Evolutionary conservation across 2,329 filamentous ascomycete species (phyloP), one percentile per base, ranked within the genome.

Genomic region (Xylaria sp.): DNA sequence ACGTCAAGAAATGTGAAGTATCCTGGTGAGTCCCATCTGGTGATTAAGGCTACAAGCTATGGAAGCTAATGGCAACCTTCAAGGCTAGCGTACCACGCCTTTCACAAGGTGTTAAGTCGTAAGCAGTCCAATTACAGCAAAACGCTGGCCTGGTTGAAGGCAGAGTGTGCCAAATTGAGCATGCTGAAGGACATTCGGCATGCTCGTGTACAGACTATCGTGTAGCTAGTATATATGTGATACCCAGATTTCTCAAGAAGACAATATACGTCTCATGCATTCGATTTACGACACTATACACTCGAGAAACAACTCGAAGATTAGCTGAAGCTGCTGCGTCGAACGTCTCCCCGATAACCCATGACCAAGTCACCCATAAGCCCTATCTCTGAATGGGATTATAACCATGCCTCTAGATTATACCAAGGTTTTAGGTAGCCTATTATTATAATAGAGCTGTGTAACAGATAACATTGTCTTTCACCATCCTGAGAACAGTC

Each of bases 11-110:
- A 70, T 77, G 77, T 15, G 90, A 94, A 73, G 81, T 88, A 2
- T 75, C 78, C 62, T 89, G 89, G 89, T 91, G 78, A 80, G 88
- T 82, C 6, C 9, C 61, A 49, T 25, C 45, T 61, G 36, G 15
- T 13, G 22, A 36, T 54, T 7, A 9, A 22, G 2, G 15, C 15
- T 17, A 49, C 38, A 20, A 47, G 2, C 17, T 20, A 25, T 25
- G n/a, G 20, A 60, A 13, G 44, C 65, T 73, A 45, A 74, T 47
- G 65, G 31, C 36, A 66, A 31, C 27, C 22, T 68, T 29, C 2
- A n/a, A 92, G 90, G 82, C 81, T 95, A 66, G 90, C 89, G 0
- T 88, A 89, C 58, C 83, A 83, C 31, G 93, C 93, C 5, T 97
- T 97, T 73, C 77, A 82, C 51, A 81, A 83, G 58, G 89, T 96